Evolutionary conservation across 2,329 filamentous ascomycete species (phyloP), one percentile per base, ranked within the genome.

Genomic region (Aureobasidium subglaciale): DNA sequence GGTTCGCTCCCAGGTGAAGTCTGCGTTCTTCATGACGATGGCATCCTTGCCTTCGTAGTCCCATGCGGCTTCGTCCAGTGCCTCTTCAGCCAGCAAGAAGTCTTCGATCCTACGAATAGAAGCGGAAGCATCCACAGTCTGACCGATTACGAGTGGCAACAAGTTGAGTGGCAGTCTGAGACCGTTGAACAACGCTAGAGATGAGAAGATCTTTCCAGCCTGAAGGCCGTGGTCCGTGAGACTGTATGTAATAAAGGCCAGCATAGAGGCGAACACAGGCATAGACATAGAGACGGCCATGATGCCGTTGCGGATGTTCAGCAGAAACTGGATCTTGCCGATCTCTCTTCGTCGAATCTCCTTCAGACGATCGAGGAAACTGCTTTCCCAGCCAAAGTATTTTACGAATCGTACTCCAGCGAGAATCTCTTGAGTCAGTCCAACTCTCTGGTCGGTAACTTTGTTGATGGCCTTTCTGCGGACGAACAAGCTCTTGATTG

Each of bases 371-470:
- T 84, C 78, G 11, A 96, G 74, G 66, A 97, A 96, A 30, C 88
- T 87, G 57, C 81, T 86, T 68, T 97, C 92, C 92, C 92, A 97
- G 7, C 90, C 91, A 67, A 96, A 97, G 70, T 84, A 96, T 70
- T 97, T 97, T 72, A 97, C 92, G 65, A 97, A 96, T 24, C 91
- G 83, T 22, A 96, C 91, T 0, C 90, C 88, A 62, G 90, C 86
- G 13, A 97, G 67, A 50, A 97, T 95, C 67, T 97, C 92, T 67
- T 96, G 91, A 0, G 90, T 96, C 30, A 97, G 75, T 52, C 87
- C 87, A 7, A 97, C 91, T 60, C 92, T 83, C 71, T 95, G 88
- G 67, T 97, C 92, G 2, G 92, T 97, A 58, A 96, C 82, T 65
- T 90, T 91, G 78, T 96, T 97, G 75, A 97, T 96, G 27, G 71